Base-by-base conservation (phyloP, 2,329 filamentous ascomycete genomes). In the Alternaria brassicae region DNA sequence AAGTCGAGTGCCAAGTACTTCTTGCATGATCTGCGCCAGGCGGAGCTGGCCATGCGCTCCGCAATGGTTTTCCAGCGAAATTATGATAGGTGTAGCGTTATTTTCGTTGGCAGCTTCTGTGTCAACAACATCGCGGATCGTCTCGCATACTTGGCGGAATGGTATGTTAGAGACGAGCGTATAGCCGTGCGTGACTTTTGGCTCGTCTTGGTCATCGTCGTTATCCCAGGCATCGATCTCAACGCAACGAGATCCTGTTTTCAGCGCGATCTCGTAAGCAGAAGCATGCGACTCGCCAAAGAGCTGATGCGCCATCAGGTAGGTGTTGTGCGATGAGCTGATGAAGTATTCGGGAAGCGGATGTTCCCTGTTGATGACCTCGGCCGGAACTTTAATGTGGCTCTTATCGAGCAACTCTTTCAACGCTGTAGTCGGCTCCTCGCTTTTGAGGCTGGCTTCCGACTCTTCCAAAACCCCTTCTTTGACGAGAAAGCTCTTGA, bases 201-300 rank as follows among this genome's bases (percentile, higher is more conserved):
- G 88, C 72, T 90, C 88, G 9, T 86, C 82, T 37, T 77, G 77
- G 66, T 89, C 74, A 8, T 87, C 84, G 36, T 84, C 80, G 47
- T 88, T 82, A 67, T 91, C 88, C 89, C 89, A 91, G 1, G 87
- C 89, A 69, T 91, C 89, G 53, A 91, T 91, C 76, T 91, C 89
- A 36, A 91, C 88, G 67, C 89, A 91, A 6, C 89, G 81, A 2
- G 88, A 87, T 1, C 89, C 89, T 0, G 87, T 85, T 28, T 77
- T 79, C 15, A 91, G 78, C 0, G 87, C 86, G 6, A 82, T 86
- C 67, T 88, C 83, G 70, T 91, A 91, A 0, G 87, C 88, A 4
- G 81, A 79, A 7, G 87, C 86, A 3, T 84, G 86, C 2, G 87
- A 89, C 21, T 80, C 80, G 4, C 89, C 89, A 66, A 83, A 89